These are phyloP conservation scores for Arachnopeziza araneosa DNA, from an alignment of 2,329 filamentous ascomycete species.

Conservation along the genomic window DNA sequence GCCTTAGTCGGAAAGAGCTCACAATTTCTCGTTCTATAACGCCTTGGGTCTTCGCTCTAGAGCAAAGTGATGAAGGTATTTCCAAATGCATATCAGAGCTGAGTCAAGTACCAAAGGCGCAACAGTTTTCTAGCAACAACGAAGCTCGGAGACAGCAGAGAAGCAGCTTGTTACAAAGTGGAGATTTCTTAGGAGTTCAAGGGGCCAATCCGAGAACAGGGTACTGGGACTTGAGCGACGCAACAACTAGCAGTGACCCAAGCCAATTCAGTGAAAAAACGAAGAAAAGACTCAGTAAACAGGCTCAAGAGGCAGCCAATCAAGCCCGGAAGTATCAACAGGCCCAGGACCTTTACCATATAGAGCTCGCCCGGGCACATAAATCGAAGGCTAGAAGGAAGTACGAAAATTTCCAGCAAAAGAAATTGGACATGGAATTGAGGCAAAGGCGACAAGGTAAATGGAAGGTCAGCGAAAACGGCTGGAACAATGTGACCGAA, in stretches of 20 bases:
- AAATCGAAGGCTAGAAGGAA: conserved; percentile 34
- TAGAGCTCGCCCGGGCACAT: conserved; percentile 37
- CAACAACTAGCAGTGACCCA: conserved; percentile 22
- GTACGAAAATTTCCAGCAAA: conserved; percentile 33
- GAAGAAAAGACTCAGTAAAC: conserved; percentile 28
- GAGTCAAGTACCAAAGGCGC: conserved; percentile 2
- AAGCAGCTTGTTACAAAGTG: conserved; percentile 45
- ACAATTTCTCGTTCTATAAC: background rate
- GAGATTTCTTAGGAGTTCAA: conserved; percentile 54
- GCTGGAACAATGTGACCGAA: conserved; percentile 34
- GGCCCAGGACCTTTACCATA: conserved; percentile 22
- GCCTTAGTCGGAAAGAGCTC: background rate
- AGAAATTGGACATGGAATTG: conserved; percentile 42
- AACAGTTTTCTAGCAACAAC: conserved; percentile 16
- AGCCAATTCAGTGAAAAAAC: conserved; percentile 27
- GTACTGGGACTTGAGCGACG: conserved; percentile 45
- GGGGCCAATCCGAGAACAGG: conserved; percentile 54
- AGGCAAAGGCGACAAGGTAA: conserved; percentile 38
- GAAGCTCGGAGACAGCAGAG: conserved; percentile 33
- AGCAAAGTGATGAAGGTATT: background rate
- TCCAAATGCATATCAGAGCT: background rate
- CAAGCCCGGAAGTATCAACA: conserved; percentile 28
- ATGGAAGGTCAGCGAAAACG: conserved; percentile 31
- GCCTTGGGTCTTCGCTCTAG: background rate
- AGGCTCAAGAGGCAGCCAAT: conserved; percentile 11